Evolutionary conservation across 345 rosid genomes (phyloP).

Genomic region (Brassica incana): DNA sequence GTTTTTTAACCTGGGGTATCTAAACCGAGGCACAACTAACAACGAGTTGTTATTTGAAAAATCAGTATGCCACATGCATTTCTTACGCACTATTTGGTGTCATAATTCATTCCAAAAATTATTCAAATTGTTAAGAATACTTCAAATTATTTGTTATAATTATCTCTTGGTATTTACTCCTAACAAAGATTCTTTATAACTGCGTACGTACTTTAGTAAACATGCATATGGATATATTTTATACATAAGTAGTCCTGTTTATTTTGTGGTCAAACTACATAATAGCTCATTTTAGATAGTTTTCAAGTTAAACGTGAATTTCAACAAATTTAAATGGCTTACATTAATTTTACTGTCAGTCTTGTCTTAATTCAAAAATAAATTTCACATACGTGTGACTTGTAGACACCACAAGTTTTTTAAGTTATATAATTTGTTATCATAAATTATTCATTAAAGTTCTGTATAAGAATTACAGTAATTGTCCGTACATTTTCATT

Average conservation of each 20-base stretch:
- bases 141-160: neutral
- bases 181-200: neutral
- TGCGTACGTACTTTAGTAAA: neutral
- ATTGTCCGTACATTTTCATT: conserved; percentile 20
- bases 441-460: neutral
- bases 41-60: neutral
- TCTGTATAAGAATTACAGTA: neutral
- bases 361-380: neutral
- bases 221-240: neutral
- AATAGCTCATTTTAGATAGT: no score
- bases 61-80: neutral
- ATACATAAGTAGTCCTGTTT: neutral
- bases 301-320: no score
- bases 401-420: neutral
- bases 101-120: neutral
- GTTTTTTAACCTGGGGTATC: no score
- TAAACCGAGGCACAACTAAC: no score
- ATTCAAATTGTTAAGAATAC: no score
- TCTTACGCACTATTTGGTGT: neutral
- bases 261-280: no score
- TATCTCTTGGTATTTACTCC: neutral
- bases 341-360: neutral
- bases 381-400: neutral
- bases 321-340: neutral
- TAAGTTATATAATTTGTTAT: neutral